Evolutionary conservation across 2,329 filamentous ascomycete species (phyloP), one percentile per base, ranked within the genome.

Genomic region (Arachnopeziza araneosa): DNA sequence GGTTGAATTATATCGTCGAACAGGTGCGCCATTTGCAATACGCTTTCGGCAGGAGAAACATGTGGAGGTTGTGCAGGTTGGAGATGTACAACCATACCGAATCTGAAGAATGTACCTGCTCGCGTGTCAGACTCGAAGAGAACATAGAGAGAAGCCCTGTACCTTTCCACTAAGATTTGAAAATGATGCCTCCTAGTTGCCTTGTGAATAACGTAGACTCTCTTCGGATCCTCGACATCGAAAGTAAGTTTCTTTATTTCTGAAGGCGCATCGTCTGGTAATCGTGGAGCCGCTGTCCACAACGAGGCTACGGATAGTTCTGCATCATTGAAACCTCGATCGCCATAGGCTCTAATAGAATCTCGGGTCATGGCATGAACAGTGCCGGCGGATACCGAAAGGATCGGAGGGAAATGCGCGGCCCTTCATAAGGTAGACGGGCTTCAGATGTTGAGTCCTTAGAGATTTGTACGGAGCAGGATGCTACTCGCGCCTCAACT

Each of bases 1-100:
- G 52, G 91, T 85, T 23, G 88, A 82, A 60, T 88, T 96, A 68
- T 93, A 95, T 69, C 88, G 83, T 62, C 91, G 86, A 67, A 91
- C 83, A 1, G 91, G 91, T 0, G 82, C 82, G 64, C 84, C 84
- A 36, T 82, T 83, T 24, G 84, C 82, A 50, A 87, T 76, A 65
- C 89, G 83, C 73, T 83, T 88, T 58, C 89, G 85, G 72, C 84
- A 91, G 63, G 87, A 91, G 70, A 93, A 88, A 76, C 92, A 96
- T 17, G 90, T 93, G 17, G 90, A 76, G 1, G 86, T 93, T 44
- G 79, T 79, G 75, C 92, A 96, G 56, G 80, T 78, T 57, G 80
- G 77, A 64, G 83, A 83, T 63, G 84, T 84, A 72, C 92, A 96
- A 64, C 92, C 92, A 65, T 89, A 83, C 59, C 91, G 84, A n/a